Evolutionary conservation across 257 asterid species (phyloP).

Genomic region (Solanum bulbocastanum): DNA sequence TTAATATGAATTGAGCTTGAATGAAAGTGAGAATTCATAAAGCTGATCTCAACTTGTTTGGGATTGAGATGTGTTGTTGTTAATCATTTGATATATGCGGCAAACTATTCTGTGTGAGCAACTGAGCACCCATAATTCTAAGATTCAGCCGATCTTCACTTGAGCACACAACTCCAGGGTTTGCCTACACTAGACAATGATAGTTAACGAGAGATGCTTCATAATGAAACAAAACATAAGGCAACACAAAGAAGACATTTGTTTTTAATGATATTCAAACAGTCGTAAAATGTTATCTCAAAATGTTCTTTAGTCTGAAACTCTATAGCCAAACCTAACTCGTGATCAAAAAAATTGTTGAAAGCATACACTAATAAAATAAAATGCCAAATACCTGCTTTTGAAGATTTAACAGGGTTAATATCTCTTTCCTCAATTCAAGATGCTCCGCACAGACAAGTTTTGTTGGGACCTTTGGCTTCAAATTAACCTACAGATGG

Average conservation of each 20-base stretch:
- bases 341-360: neutral
- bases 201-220: neutral
- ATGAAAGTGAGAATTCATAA: neutral
- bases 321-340: neutral
- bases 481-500: conserved; percentile 68
- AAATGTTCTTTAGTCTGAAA: neutral
- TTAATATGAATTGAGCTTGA: neutral
- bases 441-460: conserved; percentile 94
- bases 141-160: neutral
- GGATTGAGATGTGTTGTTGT: neutral
- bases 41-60: neutral
- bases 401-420: conserved; percentile 82
- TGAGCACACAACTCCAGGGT: neutral
- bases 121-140: neutral
- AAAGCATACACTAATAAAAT: neutral
- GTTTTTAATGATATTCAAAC: neutral
- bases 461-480: conserved; percentile 94
- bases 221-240: neutral
- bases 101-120: neutral
- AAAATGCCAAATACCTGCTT: conserved; percentile 50
- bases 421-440: conserved; percentile 88
- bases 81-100: neutral
- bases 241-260: neutral
- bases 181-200: neutral
- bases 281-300: neutral